A percentile compares a stretch with the other conserved stretches of the same genome.
Evolutionary conservation across 805 yeast genomes (phyloP).

Genomic region (Candida tammaniensis): DNA sequence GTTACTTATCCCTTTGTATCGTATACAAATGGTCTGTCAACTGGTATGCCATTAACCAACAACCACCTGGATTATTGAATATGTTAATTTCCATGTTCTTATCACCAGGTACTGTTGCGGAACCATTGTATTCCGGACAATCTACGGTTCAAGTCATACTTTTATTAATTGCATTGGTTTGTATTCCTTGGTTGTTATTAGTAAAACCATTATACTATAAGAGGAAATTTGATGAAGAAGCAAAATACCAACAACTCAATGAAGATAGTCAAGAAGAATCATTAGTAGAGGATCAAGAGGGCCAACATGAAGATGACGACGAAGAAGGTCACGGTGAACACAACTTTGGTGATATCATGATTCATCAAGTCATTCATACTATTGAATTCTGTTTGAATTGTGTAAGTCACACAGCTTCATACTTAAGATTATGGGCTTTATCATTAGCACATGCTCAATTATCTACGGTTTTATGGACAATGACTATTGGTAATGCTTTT

Average conservation of each 20-base stretch:
- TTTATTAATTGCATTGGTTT: constrained; percentile 71
- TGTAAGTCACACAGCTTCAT: constrained; percentile 98
- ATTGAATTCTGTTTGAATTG: constrained; percentile 96
- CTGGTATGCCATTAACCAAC: constrained; percentile 74
- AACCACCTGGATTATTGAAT: constrained; percentile 90
- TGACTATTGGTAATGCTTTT: constrained; percentile 87
- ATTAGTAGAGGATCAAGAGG: constrained; percentile 21
- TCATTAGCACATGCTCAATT: constrained; percentile 96
- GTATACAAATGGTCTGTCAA: constrained; percentile 93
- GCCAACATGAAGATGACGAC: constrained; percentile 44
- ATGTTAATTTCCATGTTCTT: constrained; percentile 96
- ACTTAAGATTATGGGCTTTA: constrained; percentile 93
- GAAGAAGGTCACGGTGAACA: constrained; percentile 55
- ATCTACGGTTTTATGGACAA: constrained; percentile 91
- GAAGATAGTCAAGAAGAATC: constrained; percentile 29
- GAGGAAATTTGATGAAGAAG: constrained; percentile 50
- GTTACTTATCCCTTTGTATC: constrained; percentile 81
- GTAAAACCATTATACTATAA: constrained; percentile 77
- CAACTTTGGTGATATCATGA: constrained; percentile 89
- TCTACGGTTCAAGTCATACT: constrained; percentile 68
- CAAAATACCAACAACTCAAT: constrained; percentile 43
- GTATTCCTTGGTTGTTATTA: constrained; percentile 90
- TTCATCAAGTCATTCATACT: constrained; percentile 96
- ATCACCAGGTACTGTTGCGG: constrained; percentile 86
- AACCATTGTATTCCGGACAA: constrained; percentile 78